Conservation (phyloP, 2,329 filamentous ascomycete genomes). For the Colletotrichum salicis region DNA sequence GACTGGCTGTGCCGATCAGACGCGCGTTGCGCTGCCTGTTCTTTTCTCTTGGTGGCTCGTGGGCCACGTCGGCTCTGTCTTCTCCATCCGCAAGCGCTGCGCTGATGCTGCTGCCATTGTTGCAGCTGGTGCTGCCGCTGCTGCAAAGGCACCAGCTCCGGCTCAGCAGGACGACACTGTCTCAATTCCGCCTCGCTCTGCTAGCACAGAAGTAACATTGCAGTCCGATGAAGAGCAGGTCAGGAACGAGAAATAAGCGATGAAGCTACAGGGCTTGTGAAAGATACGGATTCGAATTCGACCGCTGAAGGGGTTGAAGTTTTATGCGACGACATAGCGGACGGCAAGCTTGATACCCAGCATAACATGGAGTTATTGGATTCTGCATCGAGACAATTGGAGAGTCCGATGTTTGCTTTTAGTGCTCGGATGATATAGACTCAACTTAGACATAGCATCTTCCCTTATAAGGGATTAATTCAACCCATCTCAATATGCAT, state of each 20-base stretch:
- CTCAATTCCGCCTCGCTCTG: not conserved
- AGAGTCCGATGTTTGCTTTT: not conserved
- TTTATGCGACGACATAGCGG: not conserved
- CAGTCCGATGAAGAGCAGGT: slow-evolving; percentile 18
- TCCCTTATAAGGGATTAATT: not conserved
- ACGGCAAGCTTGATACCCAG: slow-evolving; percentile 1
- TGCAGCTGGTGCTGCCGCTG: slow-evolving; percentile 2
- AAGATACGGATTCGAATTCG: not conserved
- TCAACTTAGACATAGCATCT: not conserved
- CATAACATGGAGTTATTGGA: not conserved
- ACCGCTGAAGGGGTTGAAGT: not conserved
- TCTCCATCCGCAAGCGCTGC: slow-evolving; percentile 40
- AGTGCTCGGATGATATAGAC: not conserved
- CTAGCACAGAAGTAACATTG: slow-evolving; percentile 21
- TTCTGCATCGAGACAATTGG: not conserved
- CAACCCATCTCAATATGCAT: not conserved
- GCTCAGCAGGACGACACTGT: not conserved
- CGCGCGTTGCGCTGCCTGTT: slow-evolving; percentile 53
- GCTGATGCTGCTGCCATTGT: slow-evolving; percentile 13
- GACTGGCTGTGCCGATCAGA: slow-evolving; percentile 52
- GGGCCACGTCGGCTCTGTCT: slow-evolving; percentile 39
- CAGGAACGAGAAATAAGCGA: slow-evolving; percentile 16
- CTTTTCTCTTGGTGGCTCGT: slow-evolving; percentile 53
- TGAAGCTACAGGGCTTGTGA: too few species aligned
- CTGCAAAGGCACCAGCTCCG: not conserved